Conservation (phyloP, 148 eudicot species). For the Fallopia convolvulus region DNA sequence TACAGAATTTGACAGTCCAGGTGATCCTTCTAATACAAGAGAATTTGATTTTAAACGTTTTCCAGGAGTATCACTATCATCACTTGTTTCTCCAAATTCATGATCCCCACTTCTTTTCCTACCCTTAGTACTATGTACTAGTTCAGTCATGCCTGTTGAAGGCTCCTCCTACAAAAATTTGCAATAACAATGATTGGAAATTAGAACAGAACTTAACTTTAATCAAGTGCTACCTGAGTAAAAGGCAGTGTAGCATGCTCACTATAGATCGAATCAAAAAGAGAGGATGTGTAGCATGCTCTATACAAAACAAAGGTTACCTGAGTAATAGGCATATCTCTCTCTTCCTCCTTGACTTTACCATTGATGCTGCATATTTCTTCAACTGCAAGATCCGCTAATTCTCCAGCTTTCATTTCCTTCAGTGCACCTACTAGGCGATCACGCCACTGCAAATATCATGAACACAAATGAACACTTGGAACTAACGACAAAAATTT, state of each 20-base stretch:
- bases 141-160: slow-evolving; percentile 24
- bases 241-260: too few species aligned
- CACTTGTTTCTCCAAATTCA: slow-evolving; percentile 35
- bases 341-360: slow-evolving; percentile 33
- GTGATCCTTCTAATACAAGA: slow-evolving; percentile 29
- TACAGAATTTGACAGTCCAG: slow-evolving; percentile 22
- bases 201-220: neutral
- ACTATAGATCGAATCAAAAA: neutral
- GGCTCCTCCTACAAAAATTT: slow-evolving; percentile 52
- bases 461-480: slow-evolving; percentile 4
- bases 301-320: slow-evolving; percentile 20
- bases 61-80: slow-evolving; percentile 48
- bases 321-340: slow-evolving; percentile 27
- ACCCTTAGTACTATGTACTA: slow-evolving; percentile 27
- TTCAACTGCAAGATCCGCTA: slow-evolving; percentile 35
- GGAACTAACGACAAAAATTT: neutral
- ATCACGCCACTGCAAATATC: slow-evolving; percentile 71
- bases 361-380: slow-evolving; percentile 36
- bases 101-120: slow-evolving; percentile 61
- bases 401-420: slow-evolving; percentile 61
- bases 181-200: neutral
- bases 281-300: neutral
- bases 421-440: slow-evolving; percentile 72
- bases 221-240: neutral
- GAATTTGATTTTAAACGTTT: slow-evolving; percentile 61